phyloP scores from a whole-genome alignment of 2,329 filamentous ascomycete genomes.

The Lasiodiplodia sp. region DNA sequence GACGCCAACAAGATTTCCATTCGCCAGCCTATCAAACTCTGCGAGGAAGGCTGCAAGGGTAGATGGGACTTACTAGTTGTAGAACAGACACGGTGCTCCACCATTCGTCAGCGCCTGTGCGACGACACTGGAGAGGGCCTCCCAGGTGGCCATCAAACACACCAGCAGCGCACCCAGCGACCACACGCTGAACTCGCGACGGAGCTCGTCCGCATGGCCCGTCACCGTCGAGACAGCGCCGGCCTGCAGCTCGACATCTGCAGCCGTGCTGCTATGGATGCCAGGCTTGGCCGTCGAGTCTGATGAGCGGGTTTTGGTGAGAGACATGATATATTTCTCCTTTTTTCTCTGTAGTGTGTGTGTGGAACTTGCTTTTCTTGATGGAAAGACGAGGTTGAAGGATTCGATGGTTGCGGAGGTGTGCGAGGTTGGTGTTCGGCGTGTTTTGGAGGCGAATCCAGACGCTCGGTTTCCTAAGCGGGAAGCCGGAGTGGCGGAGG shows the following conservation, averaged over 20 bases:
- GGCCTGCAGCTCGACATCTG: conserved; percentile 10
- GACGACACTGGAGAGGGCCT: conserved; percentile 57
- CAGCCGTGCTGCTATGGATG: not conserved
- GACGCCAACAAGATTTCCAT: not conserved
- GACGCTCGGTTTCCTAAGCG: conserved; percentile 21
- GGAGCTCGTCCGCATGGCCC: conserved; percentile 39
- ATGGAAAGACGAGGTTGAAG: not conserved
- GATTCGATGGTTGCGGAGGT: not conserved
- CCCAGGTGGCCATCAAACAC: conserved; percentile 61
- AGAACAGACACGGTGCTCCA: conserved; percentile 58
- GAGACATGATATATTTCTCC: not conserved
- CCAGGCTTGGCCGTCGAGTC: conserved; percentile 10
- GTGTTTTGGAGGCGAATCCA: not conserved
- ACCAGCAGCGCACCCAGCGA: conserved; percentile 55
- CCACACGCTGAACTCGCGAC: conserved; percentile 52
- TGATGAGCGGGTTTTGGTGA: not conserved
- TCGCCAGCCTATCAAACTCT: no score
- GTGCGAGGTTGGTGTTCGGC: not conserved
- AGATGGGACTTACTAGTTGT: conserved; percentile 36
- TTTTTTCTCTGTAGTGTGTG: not conserved
- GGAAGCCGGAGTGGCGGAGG: conserved; percentile 19
- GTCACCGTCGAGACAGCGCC: not conserved
- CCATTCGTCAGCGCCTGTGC: conserved; percentile 54
- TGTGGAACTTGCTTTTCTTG: not conserved
- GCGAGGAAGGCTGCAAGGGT: not conserved